Base-by-base conservation (phyloP, 306 rosid genomes). In the Citrullus amarus region DNA sequence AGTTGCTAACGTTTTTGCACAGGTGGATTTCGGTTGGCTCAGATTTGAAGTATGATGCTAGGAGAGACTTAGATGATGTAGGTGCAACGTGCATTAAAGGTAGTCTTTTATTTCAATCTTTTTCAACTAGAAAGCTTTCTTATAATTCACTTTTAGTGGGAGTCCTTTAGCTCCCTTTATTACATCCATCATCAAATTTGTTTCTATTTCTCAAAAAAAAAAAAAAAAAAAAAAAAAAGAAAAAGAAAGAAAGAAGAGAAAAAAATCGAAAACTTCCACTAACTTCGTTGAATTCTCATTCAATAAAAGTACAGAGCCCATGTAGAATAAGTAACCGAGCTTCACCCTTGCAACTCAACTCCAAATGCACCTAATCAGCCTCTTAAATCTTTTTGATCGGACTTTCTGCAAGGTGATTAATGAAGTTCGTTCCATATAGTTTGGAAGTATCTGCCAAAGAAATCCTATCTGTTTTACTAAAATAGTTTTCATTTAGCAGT, bases 11-110 rank as follows among this genome's bases (percentile, higher is more conserved):
- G 80, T 80, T 88, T 86, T 88, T 65, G 81, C 83, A 76, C 89
- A 95, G 99, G 97, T 95, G 99, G 99, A 87, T 95, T 86, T 95
- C 99, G 85, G 93, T 95, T 89, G 99, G 99, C 91, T 95, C 99
- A 83, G 99, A 95, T 91, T 88, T 95, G 88, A 95, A 92, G 90
- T 95, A 88, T 83, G 99, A 95, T 87, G 97, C 99, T 36, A 85
- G 92, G 83, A 92, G 99, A 92, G 99, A 95, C 91, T 88, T 95
- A 80, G 96, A 89, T 81, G 99, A 95, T 81, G 96, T 86, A 57
- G 96, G 96, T 81, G 99, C 99, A 75, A 65, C 90, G 46, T 77
- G 84, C 69, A 63, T 91, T 82, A 87, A 86, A 84, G 97, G 99
- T 95, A 62, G 74, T 48, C 4, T 48, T 48, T 48, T 48, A 48